Percentiles rank a stretch among this genome's conserved stretches.
phyloP scores from a whole-genome alignment of 441 rosid genomes.

The Croton setiger region DNA sequence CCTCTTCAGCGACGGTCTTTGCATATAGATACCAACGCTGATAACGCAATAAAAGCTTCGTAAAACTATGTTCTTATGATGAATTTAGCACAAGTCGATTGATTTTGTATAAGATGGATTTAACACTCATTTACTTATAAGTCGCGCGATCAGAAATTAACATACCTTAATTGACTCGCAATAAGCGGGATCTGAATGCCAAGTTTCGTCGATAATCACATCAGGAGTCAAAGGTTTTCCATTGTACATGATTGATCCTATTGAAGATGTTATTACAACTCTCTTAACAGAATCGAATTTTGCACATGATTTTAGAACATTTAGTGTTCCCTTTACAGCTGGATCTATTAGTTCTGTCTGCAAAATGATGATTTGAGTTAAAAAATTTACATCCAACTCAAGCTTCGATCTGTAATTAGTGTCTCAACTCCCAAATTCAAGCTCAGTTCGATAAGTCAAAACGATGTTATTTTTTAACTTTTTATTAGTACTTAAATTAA shows the following conservation, averaged over 20 bases:
- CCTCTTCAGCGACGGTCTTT: slow-evolving; percentile 69
- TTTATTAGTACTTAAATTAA: no score
- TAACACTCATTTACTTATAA: no score
- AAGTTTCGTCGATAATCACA: slow-evolving; percentile 53
- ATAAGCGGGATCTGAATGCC: slow-evolving; percentile 48
- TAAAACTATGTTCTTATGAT: no score
- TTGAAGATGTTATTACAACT: slow-evolving; percentile 48
- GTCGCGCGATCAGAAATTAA: no score
- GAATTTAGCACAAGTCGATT: no score
- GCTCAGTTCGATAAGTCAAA: no score
- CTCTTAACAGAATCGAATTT: slow-evolving; percentile 39
- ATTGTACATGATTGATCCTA: slow-evolving; percentile 24
- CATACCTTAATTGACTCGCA: slow-evolving; percentile 42
- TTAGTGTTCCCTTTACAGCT: slow-evolving; percentile 50
- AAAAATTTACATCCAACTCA: no score
- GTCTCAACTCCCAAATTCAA: no score
- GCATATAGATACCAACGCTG: slow-evolving; percentile 32
- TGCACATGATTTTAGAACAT: slow-evolving; percentile 44
- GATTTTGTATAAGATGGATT: no score
- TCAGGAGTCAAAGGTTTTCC: slow-evolving; percentile 34
- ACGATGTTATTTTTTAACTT: no score
- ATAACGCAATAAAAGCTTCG: background rate
- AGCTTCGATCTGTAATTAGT: no score
- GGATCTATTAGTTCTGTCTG: slow-evolving; percentile 48
- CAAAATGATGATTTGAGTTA: background rate